phyloP scores from a whole-genome alignment of 768 basidiomycete species.

The Albatrellus ellisii region DNA sequence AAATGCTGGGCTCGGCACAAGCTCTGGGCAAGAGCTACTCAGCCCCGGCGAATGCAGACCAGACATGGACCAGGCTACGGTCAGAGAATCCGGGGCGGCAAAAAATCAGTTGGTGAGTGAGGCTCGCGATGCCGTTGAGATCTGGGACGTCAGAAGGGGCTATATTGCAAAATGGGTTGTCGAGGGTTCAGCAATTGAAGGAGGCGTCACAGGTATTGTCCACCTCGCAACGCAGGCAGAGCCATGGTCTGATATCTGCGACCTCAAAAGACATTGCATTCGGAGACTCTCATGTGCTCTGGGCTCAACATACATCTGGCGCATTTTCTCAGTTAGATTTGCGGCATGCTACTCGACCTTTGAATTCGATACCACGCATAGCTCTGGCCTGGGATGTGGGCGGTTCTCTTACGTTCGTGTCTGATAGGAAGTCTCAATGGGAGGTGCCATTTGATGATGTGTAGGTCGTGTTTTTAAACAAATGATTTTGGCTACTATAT shows the following conservation, averaged over 20 bases:
- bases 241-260: neutral
- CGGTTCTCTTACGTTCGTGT: conserved; percentile 55
- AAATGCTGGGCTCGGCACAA: conserved; percentile 38
- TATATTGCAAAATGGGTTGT: conserved; percentile 81
- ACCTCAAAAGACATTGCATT: conserved; percentile 46
- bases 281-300: conserved; percentile 55
- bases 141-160: conserved; percentile 76
- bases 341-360: conserved; percentile 44
- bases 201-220: conserved; percentile 60
- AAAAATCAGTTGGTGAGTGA: conserved; percentile 9
- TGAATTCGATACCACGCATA: conserved; percentile 54
- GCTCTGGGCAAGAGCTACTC: conserved; percentile 17
- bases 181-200: conserved; percentile 48
- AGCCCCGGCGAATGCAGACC: neutral
- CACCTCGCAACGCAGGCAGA: neutral
- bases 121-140: conserved; percentile 53
- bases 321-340: conserved; percentile 72
- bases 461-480: conserved; percentile 27
- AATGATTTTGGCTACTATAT: neutral
- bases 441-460: conserved; percentile 75
- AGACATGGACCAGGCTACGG: conserved; percentile 4
- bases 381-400: conserved; percentile 53
- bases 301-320: conserved; percentile 64
- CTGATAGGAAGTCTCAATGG: conserved; percentile 36
- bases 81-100: conserved; percentile 5